Evolutionary conservation across 2,329 filamentous ascomycete genomes (phyloP), one percentile per base, ranked within the genome.

Genomic region (Xylaria sp.): DNA sequence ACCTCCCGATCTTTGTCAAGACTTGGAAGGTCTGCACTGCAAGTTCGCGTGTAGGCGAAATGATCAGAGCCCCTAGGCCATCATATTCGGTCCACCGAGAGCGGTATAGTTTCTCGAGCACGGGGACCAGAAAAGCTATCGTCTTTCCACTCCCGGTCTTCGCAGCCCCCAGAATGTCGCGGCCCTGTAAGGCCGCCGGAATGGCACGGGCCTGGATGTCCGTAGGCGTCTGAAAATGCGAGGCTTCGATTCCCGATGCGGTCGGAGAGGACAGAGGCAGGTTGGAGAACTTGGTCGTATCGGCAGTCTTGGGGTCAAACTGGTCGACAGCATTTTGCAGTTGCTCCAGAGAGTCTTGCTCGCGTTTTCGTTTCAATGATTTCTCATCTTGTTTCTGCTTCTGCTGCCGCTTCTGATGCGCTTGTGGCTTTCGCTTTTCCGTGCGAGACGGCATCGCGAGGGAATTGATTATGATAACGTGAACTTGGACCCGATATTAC

Each of bases 71-170:
- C 9, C 95, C 95, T 35, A 99, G 85, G 0, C 96, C 96, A 81
- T 99, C 96, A 74, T 90, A 87, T 75, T 97, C 93, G 18, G 96
- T 92, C 91, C 94, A 98, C 86, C 91, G 92, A 65, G 90, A 89
- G 60, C 94, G 90, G 80, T 97, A 96, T 2, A 99, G 87, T 76
- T 95, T 97, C 81, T 99, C 96, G 59, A 99, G 87, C 0, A 98
- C 91, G 1, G 96, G 96, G 2, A 98, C 84, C 8, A 99, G 83
- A 79, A 99, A 99, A 0, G 96, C 93, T 27, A 99, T 85, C 0
- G 95, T 98, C 84, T 98, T 98, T 77, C 95, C 95, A 78, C 93
- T 97, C 60, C 95, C 95, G 0, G 95, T 98, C 82, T 97, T 98
- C 48, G 96, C 96, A 5, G 96, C 96, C 50, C 94, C 96, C 48